These are phyloP conservation scores for Trichosporon inkin DNA, from an alignment of 1,284 basidiomycete species.

Conservation along the genomic window DNA sequence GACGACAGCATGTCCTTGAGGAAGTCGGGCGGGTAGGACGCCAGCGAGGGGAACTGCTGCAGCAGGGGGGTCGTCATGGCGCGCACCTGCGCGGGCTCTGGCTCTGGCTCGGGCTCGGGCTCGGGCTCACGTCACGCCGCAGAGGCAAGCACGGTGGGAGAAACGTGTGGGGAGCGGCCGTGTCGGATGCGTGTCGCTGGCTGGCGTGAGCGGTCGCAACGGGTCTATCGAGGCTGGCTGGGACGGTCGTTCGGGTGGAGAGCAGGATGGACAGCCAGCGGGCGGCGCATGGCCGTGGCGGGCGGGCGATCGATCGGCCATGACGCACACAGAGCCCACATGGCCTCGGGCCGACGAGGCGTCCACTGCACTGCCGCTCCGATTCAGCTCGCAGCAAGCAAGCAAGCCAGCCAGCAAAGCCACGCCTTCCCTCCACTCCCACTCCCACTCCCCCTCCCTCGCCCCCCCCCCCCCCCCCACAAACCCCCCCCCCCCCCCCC, in stretches of 20 bases:
- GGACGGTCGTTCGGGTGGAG: too few relatives aligned
- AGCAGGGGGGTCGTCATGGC: constrained; percentile 47
- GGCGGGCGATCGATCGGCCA: background rate
- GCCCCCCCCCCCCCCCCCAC: background rate
- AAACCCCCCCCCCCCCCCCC: background rate
- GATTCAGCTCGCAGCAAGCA: background rate
- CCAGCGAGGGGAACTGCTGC: constrained; percentile 46
- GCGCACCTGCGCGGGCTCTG: too few relatives aligned
- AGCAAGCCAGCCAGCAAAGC: too few relatives aligned
- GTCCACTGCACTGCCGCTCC: background rate
- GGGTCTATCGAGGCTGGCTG: too few relatives aligned
- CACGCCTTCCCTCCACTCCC: background rate
- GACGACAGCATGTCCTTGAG: constrained; percentile 81
- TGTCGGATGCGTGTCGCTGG: too few relatives aligned
- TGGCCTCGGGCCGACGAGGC: background rate
- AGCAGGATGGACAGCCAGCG: background rate
- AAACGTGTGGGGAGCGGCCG: too few relatives aligned
- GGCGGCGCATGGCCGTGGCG: background rate
- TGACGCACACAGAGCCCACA: constrained; percentile 4
- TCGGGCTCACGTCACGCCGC: too few relatives aligned
- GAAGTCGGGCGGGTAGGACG: constrained; percentile 41
- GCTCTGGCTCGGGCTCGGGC: too few relatives aligned
- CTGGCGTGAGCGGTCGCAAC: too few relatives aligned
- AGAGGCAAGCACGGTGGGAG: too few relatives aligned
- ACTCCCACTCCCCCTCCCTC: background rate